These are phyloP conservation scores for Wickerhamomyces rabaulensis DNA, from an alignment of 805 yeast genomes.

Conservation along the genomic window DNA sequence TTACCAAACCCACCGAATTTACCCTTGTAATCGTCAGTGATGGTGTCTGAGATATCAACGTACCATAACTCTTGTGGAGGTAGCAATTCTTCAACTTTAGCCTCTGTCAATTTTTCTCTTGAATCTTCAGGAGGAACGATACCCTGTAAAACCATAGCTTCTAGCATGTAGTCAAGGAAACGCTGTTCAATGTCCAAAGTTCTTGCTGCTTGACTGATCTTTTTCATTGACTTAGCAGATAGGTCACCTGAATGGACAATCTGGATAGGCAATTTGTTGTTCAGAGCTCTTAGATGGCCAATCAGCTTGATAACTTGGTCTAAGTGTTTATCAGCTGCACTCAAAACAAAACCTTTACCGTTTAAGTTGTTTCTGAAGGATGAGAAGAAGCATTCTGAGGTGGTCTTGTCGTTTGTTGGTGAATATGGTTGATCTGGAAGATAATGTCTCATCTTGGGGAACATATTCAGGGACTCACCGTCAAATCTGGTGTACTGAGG, in stretches of 20 bases:
- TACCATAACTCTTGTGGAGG: constrained; percentile 36
- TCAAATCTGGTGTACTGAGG: constrained; percentile 36
- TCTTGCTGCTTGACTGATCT: constrained; percentile 26
- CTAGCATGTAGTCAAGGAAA: too few species aligned
- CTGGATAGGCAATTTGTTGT: constrained; percentile 36
- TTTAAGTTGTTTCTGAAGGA: constrained; percentile 24
- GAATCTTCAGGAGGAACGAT: too few species aligned
- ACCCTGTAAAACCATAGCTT: background rate
- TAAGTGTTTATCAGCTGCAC: constrained; percentile 26
- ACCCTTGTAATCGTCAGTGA: constrained; percentile 14
- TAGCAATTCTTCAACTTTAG: constrained; percentile 13
- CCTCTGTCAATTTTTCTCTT: background rate
- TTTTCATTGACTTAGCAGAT: constrained; percentile 28
- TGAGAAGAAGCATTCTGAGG: constrained; percentile 21
- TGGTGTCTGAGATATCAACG: constrained; percentile 25
- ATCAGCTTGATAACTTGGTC: constrained; percentile 29
- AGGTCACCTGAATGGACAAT: constrained; percentile 31
- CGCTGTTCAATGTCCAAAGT: background rate
- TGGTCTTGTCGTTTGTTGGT: background rate
- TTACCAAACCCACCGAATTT: constrained; percentile 36
- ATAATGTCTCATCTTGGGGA: constrained; percentile 15
- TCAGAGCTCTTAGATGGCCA: constrained; percentile 32
- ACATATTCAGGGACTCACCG: constrained; percentile 19
- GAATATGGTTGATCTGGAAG: constrained; percentile 3
- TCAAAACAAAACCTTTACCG: constrained; percentile 31